Evolutionary conservation across 2,329 filamentous ascomycete genomes (phyloP).

Genomic region (Stenocarpella maydis): DNA sequence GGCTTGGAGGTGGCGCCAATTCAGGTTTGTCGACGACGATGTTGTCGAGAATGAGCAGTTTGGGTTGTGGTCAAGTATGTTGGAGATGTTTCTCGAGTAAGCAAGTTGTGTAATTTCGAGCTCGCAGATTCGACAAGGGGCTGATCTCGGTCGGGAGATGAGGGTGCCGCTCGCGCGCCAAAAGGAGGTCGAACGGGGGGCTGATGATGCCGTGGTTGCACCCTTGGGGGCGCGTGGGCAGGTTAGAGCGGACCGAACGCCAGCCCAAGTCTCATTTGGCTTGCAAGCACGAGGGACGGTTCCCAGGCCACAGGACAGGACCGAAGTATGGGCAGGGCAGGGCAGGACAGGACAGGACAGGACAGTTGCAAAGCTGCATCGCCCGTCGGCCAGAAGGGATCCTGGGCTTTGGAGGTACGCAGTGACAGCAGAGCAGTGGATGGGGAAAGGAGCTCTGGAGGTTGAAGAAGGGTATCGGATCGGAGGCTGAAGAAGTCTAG

Average conservation of each 20-base stretch:
- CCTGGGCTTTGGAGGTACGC: slow-evolving; percentile 19
- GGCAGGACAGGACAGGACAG: no score
- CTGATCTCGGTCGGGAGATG: slow-evolving; percentile 30
- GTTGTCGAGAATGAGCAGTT: slow-evolving; percentile 7
- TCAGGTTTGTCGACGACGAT: slow-evolving; percentile 23
- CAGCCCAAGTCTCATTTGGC: slow-evolving; percentile 22
- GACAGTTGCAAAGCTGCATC: slow-evolving; percentile 20
- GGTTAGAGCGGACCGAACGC: slow-evolving; percentile 21
- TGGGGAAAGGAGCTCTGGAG: slow-evolving; percentile 34
- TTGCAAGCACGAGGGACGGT: slow-evolving; percentile 8
- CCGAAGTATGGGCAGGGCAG: slow-evolving; percentile 10
- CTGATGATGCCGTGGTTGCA: slow-evolving; percentile 22
- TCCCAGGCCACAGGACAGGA: slow-evolving; percentile 11
- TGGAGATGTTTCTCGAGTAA: slow-evolving; percentile 10
- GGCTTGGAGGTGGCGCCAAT: slow-evolving; percentile 11
- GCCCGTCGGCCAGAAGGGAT: slow-evolving; percentile 25
- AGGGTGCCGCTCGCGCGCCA: slow-evolving; percentile 28
- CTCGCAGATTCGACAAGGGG: slow-evolving; percentile 26
- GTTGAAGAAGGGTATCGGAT: slow-evolving; percentile 47
- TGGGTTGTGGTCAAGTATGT: slow-evolving; percentile 4
- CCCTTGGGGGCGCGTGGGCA: not conserved
- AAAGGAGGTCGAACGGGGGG: slow-evolving; percentile 32
- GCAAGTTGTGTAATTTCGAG: slow-evolving; percentile 22
- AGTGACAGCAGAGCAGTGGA: not conserved
- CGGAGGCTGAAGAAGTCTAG: slow-evolving; percentile 56